Evolutionary conservation across 768 basidiomycete species (phyloP).

Genomic region (Pulveroboletus frians): DNA sequence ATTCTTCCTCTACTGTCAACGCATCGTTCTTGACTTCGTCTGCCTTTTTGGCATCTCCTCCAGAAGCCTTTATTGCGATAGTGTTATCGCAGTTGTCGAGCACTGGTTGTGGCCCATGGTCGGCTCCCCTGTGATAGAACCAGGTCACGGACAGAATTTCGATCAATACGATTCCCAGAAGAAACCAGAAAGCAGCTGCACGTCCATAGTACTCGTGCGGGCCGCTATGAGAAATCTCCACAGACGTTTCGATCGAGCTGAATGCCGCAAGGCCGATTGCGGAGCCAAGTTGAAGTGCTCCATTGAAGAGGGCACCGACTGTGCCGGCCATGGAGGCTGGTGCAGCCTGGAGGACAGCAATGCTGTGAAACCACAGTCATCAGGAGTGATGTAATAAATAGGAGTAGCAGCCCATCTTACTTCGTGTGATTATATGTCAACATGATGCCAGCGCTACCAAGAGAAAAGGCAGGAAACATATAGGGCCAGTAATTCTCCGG

Average conservation of each 20-base stretch:
- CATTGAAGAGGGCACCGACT: conserved; percentile 52
- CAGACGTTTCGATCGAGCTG: conserved; percentile 43
- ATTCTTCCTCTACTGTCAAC: no score
- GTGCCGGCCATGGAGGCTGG: conserved; percentile 48
- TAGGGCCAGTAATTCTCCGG: conserved; percentile 42
- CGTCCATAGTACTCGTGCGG: conserved; percentile 35
- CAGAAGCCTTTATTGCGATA: neutral
- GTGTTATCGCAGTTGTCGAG: neutral
- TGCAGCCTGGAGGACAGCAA: conserved; percentile 46
- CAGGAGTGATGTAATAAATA: neutral
- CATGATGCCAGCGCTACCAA: conserved; percentile 45
- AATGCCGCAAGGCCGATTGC: conserved; percentile 48
- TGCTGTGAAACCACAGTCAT: conserved; percentile 26
- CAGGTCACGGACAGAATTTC: conserved; percentile 30
- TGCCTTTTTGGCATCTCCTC: neutral
- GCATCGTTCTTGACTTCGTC: neutral
- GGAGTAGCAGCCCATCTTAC: conserved; percentile 18
- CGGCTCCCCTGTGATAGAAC: conserved; percentile 32
- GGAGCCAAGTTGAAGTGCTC: conserved; percentile 47
- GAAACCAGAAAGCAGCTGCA: conserved; percentile 42
- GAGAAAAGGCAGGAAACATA: conserved; percentile 45
- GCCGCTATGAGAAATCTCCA: conserved; percentile 34
- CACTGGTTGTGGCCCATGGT: conserved; percentile 1
- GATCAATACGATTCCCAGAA: conserved; percentile 33
- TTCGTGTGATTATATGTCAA: conserved; percentile 45